These are phyloP conservation scores for Adansonia madagascariensis DNA, from an alignment of 441 rosid genomes.

Conservation along the genomic window DNA sequence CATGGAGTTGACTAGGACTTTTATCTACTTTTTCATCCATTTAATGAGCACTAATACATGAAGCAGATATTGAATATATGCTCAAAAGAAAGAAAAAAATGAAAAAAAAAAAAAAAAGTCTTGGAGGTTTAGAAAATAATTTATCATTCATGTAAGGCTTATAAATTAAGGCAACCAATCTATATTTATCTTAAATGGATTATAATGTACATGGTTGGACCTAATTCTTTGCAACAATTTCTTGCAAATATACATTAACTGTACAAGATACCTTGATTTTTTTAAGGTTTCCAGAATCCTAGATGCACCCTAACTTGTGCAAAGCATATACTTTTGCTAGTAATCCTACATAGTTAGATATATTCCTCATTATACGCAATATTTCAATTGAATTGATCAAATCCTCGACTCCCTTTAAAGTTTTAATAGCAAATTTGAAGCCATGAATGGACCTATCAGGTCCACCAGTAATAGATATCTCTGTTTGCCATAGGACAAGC, in stretches of 20 bases:
- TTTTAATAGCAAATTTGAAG: neutral
- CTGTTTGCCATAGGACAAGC: neutral
- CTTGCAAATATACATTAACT: neutral
- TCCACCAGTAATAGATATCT: neutral
- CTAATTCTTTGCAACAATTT: neutral
- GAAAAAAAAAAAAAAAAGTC: neutral
- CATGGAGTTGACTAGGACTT: neutral
- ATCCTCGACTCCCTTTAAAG: neutral
- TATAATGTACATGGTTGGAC: neutral
- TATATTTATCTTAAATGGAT: neutral
- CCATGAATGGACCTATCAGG: neutral
- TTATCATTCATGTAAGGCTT: too few species aligned
- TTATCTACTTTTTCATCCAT: neutral
- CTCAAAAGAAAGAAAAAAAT: neutral
- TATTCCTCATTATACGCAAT: neutral
- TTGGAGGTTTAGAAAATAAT: too few species aligned
- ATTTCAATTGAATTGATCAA: neutral
- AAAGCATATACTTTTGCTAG: neutral
- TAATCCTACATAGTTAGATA: neutral
- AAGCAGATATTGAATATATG: neutral
- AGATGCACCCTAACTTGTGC: neutral
- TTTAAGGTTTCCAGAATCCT: neutral
- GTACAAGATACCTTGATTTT: neutral
- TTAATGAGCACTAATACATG: neutral
- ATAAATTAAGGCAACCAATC: neutral